A percentile compares a stretch with the other conserved stretches of the same genome.
Conservation (phyloP, 768 basidiomycete species). For the Lentinula sp. region DNA sequence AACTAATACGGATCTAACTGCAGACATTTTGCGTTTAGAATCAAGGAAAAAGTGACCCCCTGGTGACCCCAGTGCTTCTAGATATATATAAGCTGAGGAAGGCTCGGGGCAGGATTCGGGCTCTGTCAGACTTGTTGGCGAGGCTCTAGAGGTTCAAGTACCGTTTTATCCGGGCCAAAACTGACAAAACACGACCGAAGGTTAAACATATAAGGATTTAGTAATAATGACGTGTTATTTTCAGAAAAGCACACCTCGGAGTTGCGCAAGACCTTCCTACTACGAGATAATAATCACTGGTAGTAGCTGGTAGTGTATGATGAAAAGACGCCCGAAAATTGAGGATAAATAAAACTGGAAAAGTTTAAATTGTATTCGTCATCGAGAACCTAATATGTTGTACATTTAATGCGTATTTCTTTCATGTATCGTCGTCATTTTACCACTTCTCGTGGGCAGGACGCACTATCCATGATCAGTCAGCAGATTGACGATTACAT, state of each 20-base stretch:
- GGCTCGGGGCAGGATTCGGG: neutral
- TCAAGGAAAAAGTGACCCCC: neutral
- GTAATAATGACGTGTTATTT: too few species aligned
- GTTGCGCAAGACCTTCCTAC: too few species aligned
- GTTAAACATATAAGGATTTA: neutral
- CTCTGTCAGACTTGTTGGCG: neutral
- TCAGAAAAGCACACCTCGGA: too few species aligned
- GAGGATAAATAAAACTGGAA: too few species aligned
- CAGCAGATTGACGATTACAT: neutral
- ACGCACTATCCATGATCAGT: slow-evolving; percentile 24
- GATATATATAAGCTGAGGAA: neutral
- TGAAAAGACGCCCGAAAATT: too few species aligned
- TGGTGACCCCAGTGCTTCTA: neutral
- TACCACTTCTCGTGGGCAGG: slow-evolving; percentile 33
- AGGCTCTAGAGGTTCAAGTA: too few species aligned
- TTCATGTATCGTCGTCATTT: neutral
- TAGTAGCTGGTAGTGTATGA: too few species aligned
- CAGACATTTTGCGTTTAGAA: neutral
- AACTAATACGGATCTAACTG: slow-evolving; percentile 39
- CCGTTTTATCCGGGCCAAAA: neutral
- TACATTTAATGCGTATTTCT: neutral
- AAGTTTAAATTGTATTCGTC: too few species aligned
- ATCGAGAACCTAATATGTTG: neutral
- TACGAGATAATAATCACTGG: too few species aligned
- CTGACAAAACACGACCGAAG: neutral